These are phyloP conservation scores for Salix caprea DNA, from an alignment of 345 rosid genomes.

Conservation along the genomic window DNA sequence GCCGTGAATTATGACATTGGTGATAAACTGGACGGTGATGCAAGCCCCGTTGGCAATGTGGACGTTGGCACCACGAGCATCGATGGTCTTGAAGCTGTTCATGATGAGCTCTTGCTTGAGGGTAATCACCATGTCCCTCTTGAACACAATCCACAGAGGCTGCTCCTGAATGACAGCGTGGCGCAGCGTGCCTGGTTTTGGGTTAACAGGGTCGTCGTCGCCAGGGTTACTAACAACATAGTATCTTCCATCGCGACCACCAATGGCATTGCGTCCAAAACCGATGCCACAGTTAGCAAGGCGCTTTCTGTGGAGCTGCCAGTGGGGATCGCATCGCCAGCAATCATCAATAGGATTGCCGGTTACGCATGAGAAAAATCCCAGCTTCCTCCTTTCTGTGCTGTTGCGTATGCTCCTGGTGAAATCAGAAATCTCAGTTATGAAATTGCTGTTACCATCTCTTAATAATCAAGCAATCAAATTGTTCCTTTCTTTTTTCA, in stretches of 20 bases:
- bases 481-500: neutral
- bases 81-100: slow-evolving; percentile 32
- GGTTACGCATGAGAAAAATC: slow-evolving; percentile 22
- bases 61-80: slow-evolving; percentile 40
- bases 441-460: neutral
- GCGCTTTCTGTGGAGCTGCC: slow-evolving; percentile 22
- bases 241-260: slow-evolving; percentile 28
- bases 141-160: slow-evolving; percentile 31
- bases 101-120: slow-evolving; percentile 27
- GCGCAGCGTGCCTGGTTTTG: slow-evolving; percentile 26
- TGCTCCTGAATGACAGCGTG: slow-evolving; percentile 28
- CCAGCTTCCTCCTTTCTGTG: slow-evolving; percentile 44
- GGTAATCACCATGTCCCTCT: slow-evolving; percentile 28
- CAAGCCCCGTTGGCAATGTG: slow-evolving; percentile 47
- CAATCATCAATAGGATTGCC: slow-evolving; percentile 30
- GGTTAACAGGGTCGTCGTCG: slow-evolving; percentile 20
- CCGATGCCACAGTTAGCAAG: slow-evolving; percentile 24
- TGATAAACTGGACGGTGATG: slow-evolving; percentile 25
- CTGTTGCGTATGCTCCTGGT: slow-evolving; percentile 67
- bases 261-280: slow-evolving; percentile 27
- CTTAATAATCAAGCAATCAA: neutral
- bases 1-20: slow-evolving; percentile 28
- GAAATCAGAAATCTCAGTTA: neutral
- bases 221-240: slow-evolving; percentile 19
- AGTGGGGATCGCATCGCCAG: slow-evolving; percentile 25